These are phyloP conservation scores for Ogataea paraovalis DNA, from an alignment of 805 yeast genomes.

Conservation along the genomic window DNA sequence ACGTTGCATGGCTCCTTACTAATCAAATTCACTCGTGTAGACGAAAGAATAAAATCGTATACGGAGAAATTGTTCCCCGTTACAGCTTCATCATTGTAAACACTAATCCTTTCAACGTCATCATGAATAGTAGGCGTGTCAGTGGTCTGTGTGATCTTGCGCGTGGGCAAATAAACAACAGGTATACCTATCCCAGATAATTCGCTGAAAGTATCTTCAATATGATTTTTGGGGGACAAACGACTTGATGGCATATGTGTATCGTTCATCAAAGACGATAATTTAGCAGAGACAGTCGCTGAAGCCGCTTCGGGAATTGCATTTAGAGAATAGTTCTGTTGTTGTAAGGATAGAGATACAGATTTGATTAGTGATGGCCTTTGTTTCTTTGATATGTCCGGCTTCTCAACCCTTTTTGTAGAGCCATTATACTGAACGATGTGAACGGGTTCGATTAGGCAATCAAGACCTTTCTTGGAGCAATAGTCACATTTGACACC, in stretches of 20 bases:
- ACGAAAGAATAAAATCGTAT: constrained; percentile 8
- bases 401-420: not conserved
- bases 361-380: not conserved
- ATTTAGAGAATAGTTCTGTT: no score
- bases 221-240: not conserved
- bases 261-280: not conserved
- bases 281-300: not conserved
- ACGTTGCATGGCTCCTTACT: not conserved
- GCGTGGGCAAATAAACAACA: constrained; percentile 1
- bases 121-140: constrained; percentile 6
- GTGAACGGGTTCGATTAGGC: constrained; percentile 5
- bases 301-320: no score
- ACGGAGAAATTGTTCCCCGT: constrained; percentile 2
- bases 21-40: constrained; percentile 4
- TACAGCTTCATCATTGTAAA: constrained; percentile 4
- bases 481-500: constrained; percentile 14
- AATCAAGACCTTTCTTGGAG: constrained; percentile 5
- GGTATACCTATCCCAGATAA: not conserved
- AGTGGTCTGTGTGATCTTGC: not conserved
- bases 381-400: not conserved
- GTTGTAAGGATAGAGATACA: not conserved
- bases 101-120: constrained; percentile 3
- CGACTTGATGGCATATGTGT: not conserved
- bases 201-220: not conserved
- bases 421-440: not conserved